Conservation (phyloP, 768 basidiomycete species). For the Pleurotus salmoneostramineus region DNA sequence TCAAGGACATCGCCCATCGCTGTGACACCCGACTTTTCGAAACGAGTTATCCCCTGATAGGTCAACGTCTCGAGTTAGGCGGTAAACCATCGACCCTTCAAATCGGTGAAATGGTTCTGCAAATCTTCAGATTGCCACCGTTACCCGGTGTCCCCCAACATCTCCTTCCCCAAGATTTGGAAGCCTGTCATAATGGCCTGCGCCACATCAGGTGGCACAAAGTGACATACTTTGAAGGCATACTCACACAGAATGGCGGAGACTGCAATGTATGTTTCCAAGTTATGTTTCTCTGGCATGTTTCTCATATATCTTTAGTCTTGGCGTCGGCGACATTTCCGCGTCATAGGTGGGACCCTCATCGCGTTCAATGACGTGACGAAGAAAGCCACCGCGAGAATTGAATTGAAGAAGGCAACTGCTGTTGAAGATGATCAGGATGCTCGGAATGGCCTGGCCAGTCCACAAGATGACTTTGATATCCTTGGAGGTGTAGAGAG, state of each 20-base stretch:
- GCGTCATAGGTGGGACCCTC: constrained; percentile 81
- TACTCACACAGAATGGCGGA: constrained; percentile 89
- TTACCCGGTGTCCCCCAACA: constrained; percentile 77
- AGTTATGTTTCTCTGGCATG: no score
- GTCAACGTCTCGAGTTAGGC: constrained; percentile 59
- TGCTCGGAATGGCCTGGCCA: constrained; percentile 38
- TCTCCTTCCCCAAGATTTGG: constrained; percentile 86
- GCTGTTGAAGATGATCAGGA: constrained; percentile 76
- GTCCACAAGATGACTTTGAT: constrained; percentile 55
- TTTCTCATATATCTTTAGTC: no score
- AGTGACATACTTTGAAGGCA: constrained; percentile 89
- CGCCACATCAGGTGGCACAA: constrained; percentile 93
- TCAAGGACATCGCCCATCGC: constrained; percentile 78
- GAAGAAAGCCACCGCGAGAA: constrained; percentile 85
- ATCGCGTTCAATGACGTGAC: constrained; percentile 93
- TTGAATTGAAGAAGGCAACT: constrained; percentile 82
- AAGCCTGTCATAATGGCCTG: constrained; percentile 87
- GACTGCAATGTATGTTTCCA: constrained; percentile 79
- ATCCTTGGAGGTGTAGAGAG: constrained; percentile 69
- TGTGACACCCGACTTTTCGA: constrained; percentile 88
- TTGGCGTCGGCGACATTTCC: constrained; percentile 78
- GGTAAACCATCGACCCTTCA: constrained; percentile 61
- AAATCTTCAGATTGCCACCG: constrained; percentile 87
- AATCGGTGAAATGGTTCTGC: constrained; percentile 84
- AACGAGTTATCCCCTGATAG: constrained; percentile 77